Base-by-base conservation (phyloP, 139 green algal species). In the Pleodorina starrii region DNA sequence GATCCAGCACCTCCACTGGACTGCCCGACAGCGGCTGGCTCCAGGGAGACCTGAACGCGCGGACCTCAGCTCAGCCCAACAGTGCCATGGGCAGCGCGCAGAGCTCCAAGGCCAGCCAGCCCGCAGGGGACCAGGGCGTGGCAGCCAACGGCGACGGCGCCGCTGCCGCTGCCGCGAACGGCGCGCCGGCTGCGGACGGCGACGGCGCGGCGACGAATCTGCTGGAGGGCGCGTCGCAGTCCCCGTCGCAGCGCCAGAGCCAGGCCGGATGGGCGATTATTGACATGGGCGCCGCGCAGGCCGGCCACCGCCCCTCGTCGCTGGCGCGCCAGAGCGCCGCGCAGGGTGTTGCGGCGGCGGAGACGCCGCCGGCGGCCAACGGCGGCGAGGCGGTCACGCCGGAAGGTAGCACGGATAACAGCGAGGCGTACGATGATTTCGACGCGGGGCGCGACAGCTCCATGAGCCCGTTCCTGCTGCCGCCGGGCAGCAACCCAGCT, bases 341-440 rank as follows among this genome's bases (percentile, higher is more conserved):
- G 17, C 27, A n/a, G 19, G 77, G 0, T 14, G 44, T 0, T 14
- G 1, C 75, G 0, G 16, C 12, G 27, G 76, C 35, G 12, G 74
- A 42, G 0, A n/a, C 9, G 7, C 21, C 29, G 6, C 11, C 35
- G 0, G 54, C 14, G 5, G 76, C 32, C 17, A 19, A 1, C 46
- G 76, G 44, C 46, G 68, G 17, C 0, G 44, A 29, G 14, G 43
- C 21, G 2, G 40, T 40, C 72, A 21, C 25, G 23, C 23, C 7
- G 25, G 36, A 85, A 9, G 74, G 44, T 14, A 48, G n/a, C 81
- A 66, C 60, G 12, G 60, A 77, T 21, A 16, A 77, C 42, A 87
- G 81, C 32, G 82, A 88, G 82, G 82, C 82, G 11, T 88, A 88
- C 21, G 82, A 88, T 48, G 43, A 68, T 57, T 88, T 88, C 25